These are phyloP conservation scores for Saturnispora serradocipensis DNA, from an alignment of 805 yeast genomes.

Conservation along the genomic window DNA sequence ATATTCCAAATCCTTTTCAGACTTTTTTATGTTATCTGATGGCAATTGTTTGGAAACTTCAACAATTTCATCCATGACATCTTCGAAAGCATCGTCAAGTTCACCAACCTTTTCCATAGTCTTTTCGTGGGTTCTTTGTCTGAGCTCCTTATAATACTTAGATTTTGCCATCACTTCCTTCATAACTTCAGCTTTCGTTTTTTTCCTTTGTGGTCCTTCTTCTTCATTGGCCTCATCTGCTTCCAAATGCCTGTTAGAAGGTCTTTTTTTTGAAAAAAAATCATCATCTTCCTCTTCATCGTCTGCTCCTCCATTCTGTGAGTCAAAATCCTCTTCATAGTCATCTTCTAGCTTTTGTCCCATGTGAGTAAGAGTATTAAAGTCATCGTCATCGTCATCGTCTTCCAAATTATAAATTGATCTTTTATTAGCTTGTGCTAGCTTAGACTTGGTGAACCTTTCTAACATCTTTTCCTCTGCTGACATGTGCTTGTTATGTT, in stretches of 20 bases:
- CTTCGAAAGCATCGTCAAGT: slow-evolving; percentile 66
- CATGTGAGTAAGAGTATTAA: slow-evolving; percentile 58
- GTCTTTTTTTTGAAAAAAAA: slow-evolving; percentile 28
- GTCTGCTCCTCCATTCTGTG: slow-evolving; percentile 21
- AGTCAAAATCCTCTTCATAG: slow-evolving; percentile 33
- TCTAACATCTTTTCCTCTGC: slow-evolving; percentile 92
- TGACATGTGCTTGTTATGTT: slow-evolving; percentile 57
- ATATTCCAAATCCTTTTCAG: slow-evolving; percentile 42
- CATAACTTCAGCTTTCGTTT: slow-evolving; percentile 80
- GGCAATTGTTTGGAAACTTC: slow-evolving; percentile 20
- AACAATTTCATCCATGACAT: slow-evolving; percentile 40
- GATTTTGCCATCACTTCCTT: slow-evolving; percentile 78
- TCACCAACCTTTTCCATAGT: slow-evolving; percentile 53
- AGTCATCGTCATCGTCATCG: slow-evolving; percentile 50
- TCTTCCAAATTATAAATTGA: slow-evolving; percentile 71
- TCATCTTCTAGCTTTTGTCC: slow-evolving; percentile 39
- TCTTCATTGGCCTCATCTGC: slow-evolving; percentile 28
- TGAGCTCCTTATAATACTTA: slow-evolving; percentile 64
- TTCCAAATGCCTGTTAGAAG: slow-evolving; percentile 10
- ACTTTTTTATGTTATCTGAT: slow-evolving; percentile 24
- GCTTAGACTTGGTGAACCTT: slow-evolving; percentile 85
- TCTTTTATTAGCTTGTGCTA: slow-evolving; percentile 45
- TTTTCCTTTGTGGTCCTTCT: slow-evolving; percentile 45
- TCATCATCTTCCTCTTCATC: slow-evolving; percentile 24
- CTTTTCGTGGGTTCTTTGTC: slow-evolving; percentile 56